Base-by-base conservation (phyloP, 345 rosid species). In the Pistacia integerrima region DNA sequence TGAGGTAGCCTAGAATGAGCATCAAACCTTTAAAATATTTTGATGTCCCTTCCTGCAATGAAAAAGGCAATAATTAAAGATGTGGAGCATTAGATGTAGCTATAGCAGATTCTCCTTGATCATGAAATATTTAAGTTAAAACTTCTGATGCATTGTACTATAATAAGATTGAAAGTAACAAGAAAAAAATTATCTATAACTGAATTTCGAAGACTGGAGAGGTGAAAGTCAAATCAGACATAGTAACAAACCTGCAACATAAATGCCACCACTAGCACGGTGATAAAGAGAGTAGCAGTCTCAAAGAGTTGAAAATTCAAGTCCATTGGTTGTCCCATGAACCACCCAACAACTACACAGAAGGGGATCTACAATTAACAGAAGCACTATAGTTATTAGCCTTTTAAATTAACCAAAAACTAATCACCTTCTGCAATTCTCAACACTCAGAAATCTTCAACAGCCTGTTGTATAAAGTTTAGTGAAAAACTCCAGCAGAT, bases 191-290 rank as follows among this genome's bases (percentile, higher is more conserved):
- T 11, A 17, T 67, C 12, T 67, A 48, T 12, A 67, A 67, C 25
- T 12, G 14, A 25, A 20, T 46, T 20, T n/a, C 25, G 9, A 10
- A 14, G 62, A 54, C 18, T 35, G 9, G 11, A 30, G 74, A 1
- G 3, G 74, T 17, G 17, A n/a, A 55, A 5, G 46, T 38, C 49
- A 55, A 1, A 57, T 10, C 59, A 36, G 63, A 56, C 4, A 8
- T 16, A 20, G 38, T 0, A 41, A 74, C 82, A 56, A 76, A 88
- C 91, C 89, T 85, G 91, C 51, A 88, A 75, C 75, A 85, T 78
- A 76, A 88, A 88, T 64, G 91, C 89, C 57, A 85, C 88, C 33
- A 88, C 89, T n/a, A 88, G 74, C 28, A 88, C 89, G 4, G 91
- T 82, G 51, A 88, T 82, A 73, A 85, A 84, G 14, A 88, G 85